These are phyloP conservation scores for Arachis stenosperma DNA, from an alignment of 306 rosid species.

Conservation along the genomic window DNA sequence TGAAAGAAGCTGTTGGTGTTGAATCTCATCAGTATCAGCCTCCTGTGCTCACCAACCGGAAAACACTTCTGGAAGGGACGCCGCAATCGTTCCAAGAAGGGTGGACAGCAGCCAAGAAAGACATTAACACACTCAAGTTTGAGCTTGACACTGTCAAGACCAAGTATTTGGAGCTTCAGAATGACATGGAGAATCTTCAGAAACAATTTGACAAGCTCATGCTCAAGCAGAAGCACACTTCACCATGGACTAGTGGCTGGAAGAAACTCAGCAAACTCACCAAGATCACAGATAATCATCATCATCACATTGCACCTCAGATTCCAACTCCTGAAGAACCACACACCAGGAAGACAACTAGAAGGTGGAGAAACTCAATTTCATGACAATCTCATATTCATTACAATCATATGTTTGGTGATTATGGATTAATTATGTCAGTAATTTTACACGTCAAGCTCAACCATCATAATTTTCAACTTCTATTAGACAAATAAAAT, in stretches of 20 bases:
- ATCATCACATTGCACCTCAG: conserved; percentile 59
- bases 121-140: conserved; percentile 85
- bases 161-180: conserved; percentile 85
- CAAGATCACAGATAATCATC: conserved; percentile 60
- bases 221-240: conserved; percentile 77
- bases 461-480: background rate
- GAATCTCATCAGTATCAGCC: conserved; percentile 75
- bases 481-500: background rate
- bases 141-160: conserved; percentile 88
- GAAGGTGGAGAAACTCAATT: conserved; percentile 98
- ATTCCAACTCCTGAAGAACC: conserved; percentile 54
- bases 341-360: conserved; percentile 59
- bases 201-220: conserved; percentile 75
- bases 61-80: conserved; percentile 85
- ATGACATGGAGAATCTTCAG: conserved; percentile 85
- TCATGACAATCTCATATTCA: conserved; percentile 52
- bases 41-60: conserved; percentile 70
- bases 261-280: conserved; percentile 88
- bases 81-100: conserved; percentile 99
- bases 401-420: no score
- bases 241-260: conserved; percentile 95
- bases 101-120: conserved; percentile 89
- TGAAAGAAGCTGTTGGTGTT: conserved; percentile 60
- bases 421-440: no score
- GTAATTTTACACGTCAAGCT: no score